These are phyloP conservation scores for Calocybe cyanea DNA, from an alignment of 768 basidiomycete genomes.

Conservation along the genomic window DNA sequence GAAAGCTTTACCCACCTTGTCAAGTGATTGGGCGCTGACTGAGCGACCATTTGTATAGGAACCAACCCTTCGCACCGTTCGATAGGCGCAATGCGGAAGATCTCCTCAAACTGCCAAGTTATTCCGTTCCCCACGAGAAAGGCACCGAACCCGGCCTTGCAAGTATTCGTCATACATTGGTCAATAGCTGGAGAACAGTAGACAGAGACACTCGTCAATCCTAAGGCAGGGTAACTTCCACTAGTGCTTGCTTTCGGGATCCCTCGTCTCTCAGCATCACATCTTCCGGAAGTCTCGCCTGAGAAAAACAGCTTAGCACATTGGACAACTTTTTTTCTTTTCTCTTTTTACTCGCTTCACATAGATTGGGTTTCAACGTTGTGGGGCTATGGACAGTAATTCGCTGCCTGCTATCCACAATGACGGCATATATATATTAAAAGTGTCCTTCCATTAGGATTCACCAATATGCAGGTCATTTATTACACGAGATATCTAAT, in stretches of 20 bases:
- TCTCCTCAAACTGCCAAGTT: conserved; percentile 27
- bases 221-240: not conserved
- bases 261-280: too few species aligned
- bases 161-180: conserved; percentile 16
- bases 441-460: not conserved
- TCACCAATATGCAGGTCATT: not conserved
- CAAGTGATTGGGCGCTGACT: not conserved
- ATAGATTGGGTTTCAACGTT: too few species aligned
- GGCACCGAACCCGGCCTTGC: conserved; percentile 14
- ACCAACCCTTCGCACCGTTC: conserved; percentile 69
- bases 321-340: too few species aligned
- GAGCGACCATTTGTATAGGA: conserved; percentile 25
- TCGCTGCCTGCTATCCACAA: not conserved
- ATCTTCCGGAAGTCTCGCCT: too few species aligned
- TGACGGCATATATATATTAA: conserved; percentile 5
- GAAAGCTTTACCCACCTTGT: not conserved
- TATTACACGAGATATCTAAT: conserved; percentile 1
- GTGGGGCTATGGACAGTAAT: too few species aligned
- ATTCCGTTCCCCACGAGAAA: conserved; percentile 11
- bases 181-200: conserved; percentile 18
- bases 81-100: conserved; percentile 56
- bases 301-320: too few species aligned
- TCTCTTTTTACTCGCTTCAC: too few species aligned
- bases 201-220: conserved; percentile 12
- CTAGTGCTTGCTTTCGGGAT: too few species aligned